A percentile compares a stretch with the other conserved stretches of the same genome.
Evolutionary conservation across 352 stramenopile genomes (phyloP).

Genomic region (Phytophthora parvispora): DNA sequence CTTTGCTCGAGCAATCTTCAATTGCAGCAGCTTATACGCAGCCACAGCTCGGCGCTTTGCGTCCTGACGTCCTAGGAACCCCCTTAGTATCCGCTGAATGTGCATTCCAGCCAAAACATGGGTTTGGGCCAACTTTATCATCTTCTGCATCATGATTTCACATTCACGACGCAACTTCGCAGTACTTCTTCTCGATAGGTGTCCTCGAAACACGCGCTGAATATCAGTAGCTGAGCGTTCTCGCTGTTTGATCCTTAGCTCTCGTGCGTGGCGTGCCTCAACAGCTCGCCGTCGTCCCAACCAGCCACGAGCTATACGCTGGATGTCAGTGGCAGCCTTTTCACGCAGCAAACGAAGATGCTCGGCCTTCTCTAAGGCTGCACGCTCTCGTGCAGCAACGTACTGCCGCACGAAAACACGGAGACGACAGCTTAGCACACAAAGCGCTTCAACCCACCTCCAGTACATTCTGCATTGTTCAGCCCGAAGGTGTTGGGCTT

Average conservation of each 20-base stretch:
- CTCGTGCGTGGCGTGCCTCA: conserved; percentile 20
- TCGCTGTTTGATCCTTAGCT: conserved; percentile 24
- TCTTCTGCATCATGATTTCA: conserved; percentile 21
- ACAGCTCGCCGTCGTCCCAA: conserved; percentile 42
- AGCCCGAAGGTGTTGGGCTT: conserved; percentile 31
- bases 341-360: conserved; percentile 38
- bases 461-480: conserved; percentile 39
- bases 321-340: conserved; percentile 43
- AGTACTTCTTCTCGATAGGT: conserved; percentile 26
- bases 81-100: conserved; percentile 48
- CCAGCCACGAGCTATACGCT: conserved; percentile 51
- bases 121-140: conserved; percentile 12
- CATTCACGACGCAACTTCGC: conserved; percentile 17
- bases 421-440: conserved; percentile 37
- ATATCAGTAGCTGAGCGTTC: conserved; percentile 37
- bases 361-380: conserved; percentile 48
- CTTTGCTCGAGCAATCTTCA: conserved; percentile 36
- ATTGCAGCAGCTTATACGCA: conserved; percentile 25
- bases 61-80: conserved; percentile 50
- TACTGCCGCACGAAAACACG: conserved; percentile 43
- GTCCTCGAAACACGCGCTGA: conserved; percentile 55
- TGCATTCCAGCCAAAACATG: conserved; percentile 39
- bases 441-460: conserved; percentile 39
- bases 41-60: conserved; percentile 21
- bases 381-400: conserved; percentile 44